Evolutionary conservation across 345 rosid genomes (phyloP).

Genomic region (Sapria himalayana): DNA sequence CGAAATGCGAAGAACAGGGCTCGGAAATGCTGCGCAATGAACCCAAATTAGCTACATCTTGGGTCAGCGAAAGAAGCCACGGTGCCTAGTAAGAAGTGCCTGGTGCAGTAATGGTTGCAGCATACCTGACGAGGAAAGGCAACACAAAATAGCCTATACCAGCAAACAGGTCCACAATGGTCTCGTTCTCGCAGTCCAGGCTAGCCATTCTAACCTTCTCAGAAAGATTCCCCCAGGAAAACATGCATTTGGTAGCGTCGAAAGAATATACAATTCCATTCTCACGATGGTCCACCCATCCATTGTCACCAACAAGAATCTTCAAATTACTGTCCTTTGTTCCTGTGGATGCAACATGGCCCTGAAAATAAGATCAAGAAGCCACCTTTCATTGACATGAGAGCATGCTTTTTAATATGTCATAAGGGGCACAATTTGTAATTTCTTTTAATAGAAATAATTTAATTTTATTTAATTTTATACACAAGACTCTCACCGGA

Average conservation of each 20-base stretch:
- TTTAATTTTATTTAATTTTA: no score
- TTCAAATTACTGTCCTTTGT: conserved; percentile 72
- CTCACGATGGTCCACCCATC: conserved; percentile 83
- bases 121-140: conserved; percentile 83
- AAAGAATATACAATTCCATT: conserved; percentile 78
- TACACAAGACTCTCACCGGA: no score
- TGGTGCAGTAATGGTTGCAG: no score
- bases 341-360: conserved; percentile 54
- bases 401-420: no score
- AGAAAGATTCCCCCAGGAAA: conserved; percentile 96
- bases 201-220: conserved; percentile 82
- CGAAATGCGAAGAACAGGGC: no score
- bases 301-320: conserved; percentile 63
- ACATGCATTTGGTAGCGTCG: conserved; percentile 88
- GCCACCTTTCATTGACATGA: no score
- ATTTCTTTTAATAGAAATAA: no score
- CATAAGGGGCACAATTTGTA: no score
- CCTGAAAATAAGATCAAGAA: conserved; percentile 20
- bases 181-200: conserved; percentile 40
- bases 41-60: no score
- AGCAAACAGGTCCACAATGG: conserved; percentile 72
- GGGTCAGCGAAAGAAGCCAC: no score
- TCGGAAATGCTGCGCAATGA: no score
- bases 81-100: no score
- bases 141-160: conserved; percentile 81